Evolutionary conservation across 2,329 filamentous ascomycete genomes (phyloP).

Genomic region (Colletotrichum filicis): DNA sequence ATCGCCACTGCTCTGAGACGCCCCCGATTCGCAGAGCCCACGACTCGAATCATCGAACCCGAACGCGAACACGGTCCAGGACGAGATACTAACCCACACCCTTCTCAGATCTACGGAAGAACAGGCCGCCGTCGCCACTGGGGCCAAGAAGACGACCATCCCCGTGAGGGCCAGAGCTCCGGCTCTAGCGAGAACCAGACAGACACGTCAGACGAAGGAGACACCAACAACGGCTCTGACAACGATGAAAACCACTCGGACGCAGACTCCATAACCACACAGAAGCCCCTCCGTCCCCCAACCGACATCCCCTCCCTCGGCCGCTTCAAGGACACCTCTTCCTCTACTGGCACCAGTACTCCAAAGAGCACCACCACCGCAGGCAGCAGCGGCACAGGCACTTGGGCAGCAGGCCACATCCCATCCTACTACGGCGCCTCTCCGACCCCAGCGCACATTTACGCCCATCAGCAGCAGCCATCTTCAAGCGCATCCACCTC

Average conservation of each 20-base stretch:
- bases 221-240: too few relatives aligned
- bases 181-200: neutral
- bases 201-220: neutral
- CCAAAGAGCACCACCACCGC: neutral
- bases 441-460: neutral
- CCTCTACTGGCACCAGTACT: neutral
- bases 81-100: neutral
- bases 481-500: too few relatives aligned
- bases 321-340: neutral
- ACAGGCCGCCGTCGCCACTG: slow-evolving; percentile 8
- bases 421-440: slow-evolving; percentile 23
- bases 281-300: neutral
- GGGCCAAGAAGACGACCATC: neutral
- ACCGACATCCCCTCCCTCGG: neutral
- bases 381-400: neutral
- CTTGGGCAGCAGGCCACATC: slow-evolving; percentile 7
- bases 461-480: neutral
- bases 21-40: neutral
- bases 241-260: neutral
- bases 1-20: neutral
- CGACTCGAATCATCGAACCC: neutral
- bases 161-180: neutral
- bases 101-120: slow-evolving; percentile 17
- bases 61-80: neutral
- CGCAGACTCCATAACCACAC: neutral